A percentile compares a stretch with the other conserved stretches of the same genome.
Conservation (phyloP, 2,329 filamentous ascomycete species). For the Fusarium hainanense region DNA sequence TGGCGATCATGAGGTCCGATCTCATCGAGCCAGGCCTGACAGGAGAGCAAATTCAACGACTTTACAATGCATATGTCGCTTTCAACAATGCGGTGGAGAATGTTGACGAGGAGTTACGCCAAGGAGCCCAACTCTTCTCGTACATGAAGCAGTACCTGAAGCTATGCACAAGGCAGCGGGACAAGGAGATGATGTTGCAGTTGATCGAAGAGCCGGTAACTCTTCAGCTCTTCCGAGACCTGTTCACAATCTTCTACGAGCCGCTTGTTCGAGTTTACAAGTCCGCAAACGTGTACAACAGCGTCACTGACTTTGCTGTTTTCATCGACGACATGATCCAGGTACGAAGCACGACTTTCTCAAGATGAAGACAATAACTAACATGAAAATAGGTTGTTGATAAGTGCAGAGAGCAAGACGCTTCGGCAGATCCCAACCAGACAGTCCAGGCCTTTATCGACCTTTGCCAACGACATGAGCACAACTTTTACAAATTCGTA, state of each 20-base stretch:
- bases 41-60: slow-evolving; percentile 79
- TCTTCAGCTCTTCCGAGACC: slow-evolving; percentile 91
- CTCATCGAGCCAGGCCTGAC: slow-evolving; percentile 77
- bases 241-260: slow-evolving; percentile 99
- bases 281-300: slow-evolving; percentile 97
- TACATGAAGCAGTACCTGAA: slow-evolving; percentile 95
- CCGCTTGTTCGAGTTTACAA: slow-evolving; percentile 97
- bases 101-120: slow-evolving; percentile 85
- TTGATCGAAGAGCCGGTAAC: slow-evolving; percentile 98
- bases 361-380: neutral
- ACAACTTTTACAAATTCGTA: slow-evolving; percentile 99
- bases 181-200: slow-evolving; percentile 96
- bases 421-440: slow-evolving; percentile 95
- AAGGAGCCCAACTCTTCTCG: slow-evolving; percentile 92
- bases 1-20: slow-evolving; percentile 85
- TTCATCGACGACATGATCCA: slow-evolving; percentile 94
- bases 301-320: slow-evolving; percentile 92
- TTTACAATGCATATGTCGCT: slow-evolving; percentile 95
- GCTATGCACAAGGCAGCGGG: slow-evolving; percentile 87
- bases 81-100: slow-evolving; percentile 97
- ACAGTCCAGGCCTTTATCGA: slow-evolving; percentile 99
- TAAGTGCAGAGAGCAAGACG: slow-evolving; percentile 76
- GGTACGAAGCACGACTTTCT: slow-evolving; percentile 57
- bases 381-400: slow-evolving; percentile 65
- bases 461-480: slow-evolving; percentile 91